phyloP scores from a whole-genome alignment of 2,329 filamentous ascomycete species.

The Penicillium expansum region DNA sequence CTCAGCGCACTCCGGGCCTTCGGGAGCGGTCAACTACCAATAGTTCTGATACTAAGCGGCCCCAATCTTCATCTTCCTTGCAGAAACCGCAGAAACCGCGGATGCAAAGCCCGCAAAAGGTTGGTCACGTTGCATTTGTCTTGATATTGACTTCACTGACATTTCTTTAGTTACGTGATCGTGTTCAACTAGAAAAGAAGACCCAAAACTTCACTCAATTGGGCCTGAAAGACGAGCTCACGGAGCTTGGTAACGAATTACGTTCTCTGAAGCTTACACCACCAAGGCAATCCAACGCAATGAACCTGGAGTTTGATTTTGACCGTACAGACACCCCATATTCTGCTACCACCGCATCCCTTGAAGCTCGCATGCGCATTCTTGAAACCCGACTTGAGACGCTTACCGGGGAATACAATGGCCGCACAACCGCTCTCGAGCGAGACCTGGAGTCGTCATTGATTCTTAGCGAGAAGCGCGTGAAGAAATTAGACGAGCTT shows the following conservation, averaged over 20 bases:
- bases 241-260: slow-evolving; percentile 78
- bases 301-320: slow-evolving; percentile 28
- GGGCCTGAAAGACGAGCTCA: slow-evolving; percentile 70
- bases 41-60: slow-evolving; percentile 31
- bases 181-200: slow-evolving; percentile 77
- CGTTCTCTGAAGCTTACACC: slow-evolving; percentile 45
- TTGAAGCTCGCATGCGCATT: slow-evolving; percentile 55
- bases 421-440: slow-evolving; percentile 63
- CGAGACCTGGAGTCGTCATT: slow-evolving; percentile 70
- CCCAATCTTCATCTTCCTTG: slow-evolving; percentile 59
- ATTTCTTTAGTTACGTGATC: slow-evolving; percentile 61
- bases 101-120: slow-evolving; percentile 63
- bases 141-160: slow-evolving; percentile 5
- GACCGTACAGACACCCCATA: slow-evolving; percentile 24
- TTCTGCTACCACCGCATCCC: slow-evolving; percentile 20
- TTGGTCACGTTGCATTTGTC: slow-evolving; percentile 17
- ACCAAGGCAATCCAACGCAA: slow-evolving; percentile 31
- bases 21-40: slow-evolving; percentile 37
- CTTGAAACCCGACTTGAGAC: slow-evolving; percentile 67
- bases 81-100: slow-evolving; percentile 69
- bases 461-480: slow-evolving; percentile 71
- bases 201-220: slow-evolving; percentile 68
- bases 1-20: slow-evolving; percentile 38
- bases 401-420: slow-evolving; percentile 58
- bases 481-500: slow-evolving; percentile 78